phyloP scores from a whole-genome alignment of 2,329 filamentous ascomycete genomes.

The Talaromyces piceae region DNA sequence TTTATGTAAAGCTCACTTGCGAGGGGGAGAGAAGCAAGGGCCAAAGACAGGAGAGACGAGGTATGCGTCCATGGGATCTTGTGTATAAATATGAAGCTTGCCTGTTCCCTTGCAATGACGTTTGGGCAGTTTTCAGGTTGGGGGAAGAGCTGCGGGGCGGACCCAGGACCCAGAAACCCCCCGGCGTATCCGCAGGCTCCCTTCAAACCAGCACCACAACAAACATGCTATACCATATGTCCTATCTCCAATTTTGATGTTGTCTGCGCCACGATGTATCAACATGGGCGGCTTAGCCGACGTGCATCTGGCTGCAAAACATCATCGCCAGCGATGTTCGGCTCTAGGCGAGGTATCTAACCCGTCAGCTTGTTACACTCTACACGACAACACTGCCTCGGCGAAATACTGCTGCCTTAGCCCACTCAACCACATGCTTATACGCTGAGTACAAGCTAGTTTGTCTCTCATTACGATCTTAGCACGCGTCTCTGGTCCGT shows the following conservation, averaged over 20 bases:
- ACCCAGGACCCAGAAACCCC: neutral
- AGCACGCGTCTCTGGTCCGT: neutral
- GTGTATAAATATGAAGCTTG: neutral
- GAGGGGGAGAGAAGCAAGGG: neutral
- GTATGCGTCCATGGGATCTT: neutral
- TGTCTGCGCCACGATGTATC: neutral
- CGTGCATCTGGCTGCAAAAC: neutral
- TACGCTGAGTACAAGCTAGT: neutral
- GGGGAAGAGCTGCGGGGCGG: neutral
- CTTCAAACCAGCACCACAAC: too few species aligned
- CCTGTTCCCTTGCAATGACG: slow-evolving; percentile 18
- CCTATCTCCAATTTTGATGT: neutral
- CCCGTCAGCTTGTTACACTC: too few species aligned
- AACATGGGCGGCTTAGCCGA: neutral
- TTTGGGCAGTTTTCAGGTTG: slow-evolving; percentile 10
- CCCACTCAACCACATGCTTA: neutral
- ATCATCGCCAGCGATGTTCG: neutral
- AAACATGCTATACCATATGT: too few species aligned
- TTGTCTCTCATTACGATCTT: neutral
- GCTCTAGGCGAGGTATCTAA: neutral
- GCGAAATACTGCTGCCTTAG: neutral
- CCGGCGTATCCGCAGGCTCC: neutral
- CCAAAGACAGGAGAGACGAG: neutral
- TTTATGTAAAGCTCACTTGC: neutral
- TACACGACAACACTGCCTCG: neutral